Base-by-base conservation (phyloP, 148 eudicot species). In the Heliosperma pusillum region DNA sequence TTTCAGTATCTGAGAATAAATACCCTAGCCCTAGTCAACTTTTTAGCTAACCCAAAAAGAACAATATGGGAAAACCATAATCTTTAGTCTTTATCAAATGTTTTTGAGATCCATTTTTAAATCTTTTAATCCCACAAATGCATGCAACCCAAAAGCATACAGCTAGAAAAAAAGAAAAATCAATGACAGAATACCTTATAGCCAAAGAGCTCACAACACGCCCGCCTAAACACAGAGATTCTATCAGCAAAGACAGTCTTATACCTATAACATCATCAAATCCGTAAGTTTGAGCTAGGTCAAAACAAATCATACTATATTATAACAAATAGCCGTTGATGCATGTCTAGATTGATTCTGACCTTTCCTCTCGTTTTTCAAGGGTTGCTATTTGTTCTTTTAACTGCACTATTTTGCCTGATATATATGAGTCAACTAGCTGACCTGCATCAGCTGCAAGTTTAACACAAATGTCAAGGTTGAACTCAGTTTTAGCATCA, bases 281-380 rank as follows among this genome's bases (percentile, higher is more conserved):
- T 26, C 74, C 53, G 78, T 66, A 64, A 78, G 77, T 42, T 24
- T 70, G 36, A 55, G 66, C 22, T 52, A 57, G 8, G 60, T 47
- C 25, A 24, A 55, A 65, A 42, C 36, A 70, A 25, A 21, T 42
- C 52, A 45, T 1, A 44, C 45, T 64, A 33, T 69, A 53, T 44
- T 36, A 40, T 15, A 64, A 65, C 44, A 65, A n/a, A 4, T 55
- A 52, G 47, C 36, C 36, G 6, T 26, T 44, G 10, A 10, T 33
- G 50, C 17, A 61, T 26, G n/a, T 56, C 29, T n/a, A 62, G 33
- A 79, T 29, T 33, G 52, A 71, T 30, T 61, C 86, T 72, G 20
- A 96, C 99, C 99, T 88, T 86, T 92, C 99, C 80, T 96, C 99
- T 7, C 97, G 99, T 77, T 96, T 96, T 78, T 93, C 99, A 74